phyloP scores from a whole-genome alignment of 306 rosid species.

The Alnus rubra region DNA sequence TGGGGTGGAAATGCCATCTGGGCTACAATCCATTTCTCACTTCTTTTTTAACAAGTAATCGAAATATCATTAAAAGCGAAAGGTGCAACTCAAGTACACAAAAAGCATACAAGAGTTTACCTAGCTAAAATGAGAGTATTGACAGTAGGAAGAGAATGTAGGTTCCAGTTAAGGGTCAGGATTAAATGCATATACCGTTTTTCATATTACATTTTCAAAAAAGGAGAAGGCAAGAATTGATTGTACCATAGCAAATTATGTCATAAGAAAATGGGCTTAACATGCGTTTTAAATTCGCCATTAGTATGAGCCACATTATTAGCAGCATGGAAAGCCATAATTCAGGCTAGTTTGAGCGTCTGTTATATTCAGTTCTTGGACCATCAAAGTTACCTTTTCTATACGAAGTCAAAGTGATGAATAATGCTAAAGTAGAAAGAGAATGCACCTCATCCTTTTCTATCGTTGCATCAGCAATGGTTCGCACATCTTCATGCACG shows the following conservation, averaged over 20 bases:
- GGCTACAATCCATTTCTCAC: background rate
- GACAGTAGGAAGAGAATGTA: too few species aligned
- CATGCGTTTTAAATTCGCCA: background rate
- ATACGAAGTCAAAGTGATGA: background rate
- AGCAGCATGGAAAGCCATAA: background rate
- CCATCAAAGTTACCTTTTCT: background rate
- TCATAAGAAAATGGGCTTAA: background rate
- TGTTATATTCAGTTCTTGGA: background rate
- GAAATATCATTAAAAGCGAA: too few species aligned
- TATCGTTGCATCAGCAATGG: conserved; percentile 93
- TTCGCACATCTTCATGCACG: conserved; percentile 93
- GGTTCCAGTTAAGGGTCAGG: too few species aligned
- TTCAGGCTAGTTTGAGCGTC: background rate
- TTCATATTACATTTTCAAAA: background rate
- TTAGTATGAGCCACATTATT: background rate
- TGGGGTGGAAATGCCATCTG: background rate
- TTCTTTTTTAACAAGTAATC: too few species aligned
- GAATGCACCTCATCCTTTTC: conserved; percentile 92
- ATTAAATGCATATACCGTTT: background rate
- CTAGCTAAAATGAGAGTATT: too few species aligned
- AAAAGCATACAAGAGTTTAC: too few species aligned
- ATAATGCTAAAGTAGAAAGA: conserved; percentile 10
- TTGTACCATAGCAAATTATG: background rate
- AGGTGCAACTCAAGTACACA: too few species aligned
- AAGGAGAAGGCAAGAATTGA: background rate